Conservation (phyloP, 768 basidiomycete species). For the Sistotremastrum suecicum region DNA sequence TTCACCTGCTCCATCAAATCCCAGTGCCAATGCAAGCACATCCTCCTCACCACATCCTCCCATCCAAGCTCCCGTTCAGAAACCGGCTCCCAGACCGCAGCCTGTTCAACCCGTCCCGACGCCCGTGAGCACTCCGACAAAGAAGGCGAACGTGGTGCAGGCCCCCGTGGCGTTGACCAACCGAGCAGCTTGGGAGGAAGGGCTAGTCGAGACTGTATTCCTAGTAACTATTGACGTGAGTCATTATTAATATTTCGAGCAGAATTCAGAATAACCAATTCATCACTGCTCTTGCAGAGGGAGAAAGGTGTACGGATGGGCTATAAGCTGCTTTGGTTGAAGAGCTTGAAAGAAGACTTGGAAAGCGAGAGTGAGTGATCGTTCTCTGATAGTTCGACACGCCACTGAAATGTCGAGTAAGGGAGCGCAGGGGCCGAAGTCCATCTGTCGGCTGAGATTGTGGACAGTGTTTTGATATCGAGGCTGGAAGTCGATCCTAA, state of each 20-base stretch:
- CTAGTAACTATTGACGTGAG: slow-evolving; percentile 70
- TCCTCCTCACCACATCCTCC: slow-evolving; percentile 21
- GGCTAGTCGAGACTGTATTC: slow-evolving; percentile 51
- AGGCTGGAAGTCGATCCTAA: slow-evolving; percentile 70
- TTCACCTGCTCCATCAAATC: slow-evolving; percentile 14
- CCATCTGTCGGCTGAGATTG: slow-evolving; percentile 37
- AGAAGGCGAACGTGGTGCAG: slow-evolving; percentile 22
- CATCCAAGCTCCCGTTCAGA: slow-evolving; percentile 14
- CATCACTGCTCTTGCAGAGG: slow-evolving; percentile 24
- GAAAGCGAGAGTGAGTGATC: slow-evolving; percentile 31
- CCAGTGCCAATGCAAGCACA: slow-evolving; percentile 12
- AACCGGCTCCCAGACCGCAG: slow-evolving; percentile 11
- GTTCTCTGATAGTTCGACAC: slow-evolving; percentile 22
- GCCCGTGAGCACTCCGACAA: slow-evolving; percentile 30
- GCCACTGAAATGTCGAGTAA: background rate
- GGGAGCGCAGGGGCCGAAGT: slow-evolving; percentile 15
- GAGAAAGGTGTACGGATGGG: slow-evolving; percentile 42
- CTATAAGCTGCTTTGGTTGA: slow-evolving; percentile 74
- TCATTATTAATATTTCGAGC: slow-evolving; percentile 5
- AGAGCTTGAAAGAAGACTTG: slow-evolving; percentile 56
- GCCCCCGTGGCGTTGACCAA: slow-evolving; percentile 30
- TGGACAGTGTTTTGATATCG: slow-evolving; percentile 72
- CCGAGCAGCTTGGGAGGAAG: slow-evolving; percentile 57
- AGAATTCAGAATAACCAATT: background rate
- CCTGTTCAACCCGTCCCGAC: slow-evolving; percentile 18